Evolutionary conservation across 2,329 filamentous ascomycete genomes (phyloP), one percentile per base, ranked within the genome.

Genomic region (Aspergillus sp.): DNA sequence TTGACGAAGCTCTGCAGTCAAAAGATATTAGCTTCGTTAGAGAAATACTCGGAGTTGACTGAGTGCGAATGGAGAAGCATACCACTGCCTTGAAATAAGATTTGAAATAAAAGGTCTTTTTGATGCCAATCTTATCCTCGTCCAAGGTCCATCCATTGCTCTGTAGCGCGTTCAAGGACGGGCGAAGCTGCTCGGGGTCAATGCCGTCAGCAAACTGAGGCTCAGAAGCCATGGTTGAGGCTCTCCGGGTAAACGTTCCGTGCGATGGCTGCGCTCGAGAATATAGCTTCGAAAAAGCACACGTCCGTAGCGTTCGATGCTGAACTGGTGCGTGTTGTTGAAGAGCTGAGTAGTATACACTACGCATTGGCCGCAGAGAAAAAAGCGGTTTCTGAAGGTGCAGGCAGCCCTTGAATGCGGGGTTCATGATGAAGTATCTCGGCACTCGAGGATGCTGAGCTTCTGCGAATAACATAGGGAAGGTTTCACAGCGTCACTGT

Each of bases 51-150:
- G 23, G 46, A 48, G 23, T 25, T n/a, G n/a, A 19, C 17, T n/a
- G 7, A 22, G 7, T 25, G 8, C 15, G 19, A 19, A 43, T 28
- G 23, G 30, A 28, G 19, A 41, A 57, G 54, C 53, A 13, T n/a
- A 55, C 69, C 63, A 77, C 68, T 3, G 73, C 74, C 63, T 77
- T 79, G 34, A 76, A 76, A 62, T 78, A 79, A 3, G 71, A 73
- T 57, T 72, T 73, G 58, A 79, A 79, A 67, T 75, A 71, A 63
- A 72, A 79, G 13, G 75, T 78, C 66, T 78, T 79, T 22, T 66
- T 68, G 7, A 79, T 55, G 1, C 75, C 76, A 68, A 69, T 72
- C 6, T 70, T 69, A 6, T 74, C 72, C 22, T 68, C 66, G 57
- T 77, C 76, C 54, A 77, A 61, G 7, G 55, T 64, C 76, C 76